These are phyloP conservation scores for Pseudogymnoascus verrucosus DNA, from an alignment of 2,329 filamentous ascomycete species.

Conservation along the genomic window DNA sequence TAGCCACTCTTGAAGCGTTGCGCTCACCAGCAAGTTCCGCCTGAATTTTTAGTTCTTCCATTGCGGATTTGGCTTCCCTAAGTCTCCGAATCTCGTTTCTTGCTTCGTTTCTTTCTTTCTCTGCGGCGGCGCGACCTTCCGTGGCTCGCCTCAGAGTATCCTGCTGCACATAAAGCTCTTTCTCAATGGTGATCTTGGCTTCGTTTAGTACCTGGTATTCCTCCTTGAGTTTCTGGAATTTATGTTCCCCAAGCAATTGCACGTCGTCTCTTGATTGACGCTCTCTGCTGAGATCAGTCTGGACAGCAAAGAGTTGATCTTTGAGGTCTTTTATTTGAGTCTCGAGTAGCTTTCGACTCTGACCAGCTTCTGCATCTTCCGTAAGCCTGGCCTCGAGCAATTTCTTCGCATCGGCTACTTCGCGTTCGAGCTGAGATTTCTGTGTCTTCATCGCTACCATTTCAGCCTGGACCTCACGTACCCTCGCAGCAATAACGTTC, in stretches of 20 bases:
- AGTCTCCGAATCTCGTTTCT: constrained; percentile 77
- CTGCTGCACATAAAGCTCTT: constrained; percentile 93
- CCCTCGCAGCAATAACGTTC: constrained; percentile 64
- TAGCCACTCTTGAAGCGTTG: constrained; percentile 66
- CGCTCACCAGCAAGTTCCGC: constrained; percentile 76
- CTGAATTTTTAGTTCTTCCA: constrained; percentile 77
- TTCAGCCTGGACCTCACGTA: constrained; percentile 82
- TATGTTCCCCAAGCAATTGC: constrained; percentile 82
- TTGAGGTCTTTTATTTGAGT: constrained; percentile 84
- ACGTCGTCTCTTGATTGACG: constrained; percentile 92
- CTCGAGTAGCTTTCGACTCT: constrained; percentile 76
- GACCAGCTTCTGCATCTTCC: constrained; percentile 76
- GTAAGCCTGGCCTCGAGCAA: constrained; percentile 82
- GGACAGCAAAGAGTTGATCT: constrained; percentile 71
- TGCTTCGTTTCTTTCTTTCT: constrained; percentile 83
- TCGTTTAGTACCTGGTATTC: constrained; percentile 85
- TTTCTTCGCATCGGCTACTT: constrained; percentile 79
- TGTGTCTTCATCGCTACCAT: constrained; percentile 79
- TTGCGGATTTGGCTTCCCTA: constrained; percentile 72
- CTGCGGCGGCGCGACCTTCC: constrained; percentile 70
- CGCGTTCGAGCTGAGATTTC: constrained; percentile 75
- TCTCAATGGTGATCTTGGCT: constrained; percentile 94
- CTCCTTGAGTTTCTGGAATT: constrained; percentile 70
- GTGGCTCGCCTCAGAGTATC: constrained; percentile 80
- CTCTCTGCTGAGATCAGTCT: constrained; percentile 84